Percentiles rank a stretch among this genome's conserved stretches.
Conservation (phyloP, 768 basidiomycete genomes). For the Termitomyces sp. region DNA sequence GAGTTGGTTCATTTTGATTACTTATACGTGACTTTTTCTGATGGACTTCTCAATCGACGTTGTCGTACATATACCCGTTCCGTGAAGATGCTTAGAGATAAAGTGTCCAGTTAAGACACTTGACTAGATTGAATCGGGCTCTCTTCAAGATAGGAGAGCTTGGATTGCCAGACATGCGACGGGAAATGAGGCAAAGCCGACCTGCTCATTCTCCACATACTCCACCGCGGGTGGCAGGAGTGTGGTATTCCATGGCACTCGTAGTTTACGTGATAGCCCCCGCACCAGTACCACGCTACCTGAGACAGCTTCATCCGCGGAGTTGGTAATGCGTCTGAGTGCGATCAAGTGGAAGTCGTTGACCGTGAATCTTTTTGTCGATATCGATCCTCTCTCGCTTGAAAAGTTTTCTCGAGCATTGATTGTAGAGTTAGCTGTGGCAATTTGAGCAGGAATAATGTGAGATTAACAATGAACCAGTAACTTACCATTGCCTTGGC, state of each 20-base stretch:
- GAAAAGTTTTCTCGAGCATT: slow-evolving; percentile 37
- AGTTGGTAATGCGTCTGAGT: neutral
- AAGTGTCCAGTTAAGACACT: neutral
- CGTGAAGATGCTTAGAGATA: neutral
- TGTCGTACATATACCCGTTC: neutral
- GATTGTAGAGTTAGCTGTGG: slow-evolving; percentile 38
- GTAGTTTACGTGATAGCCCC: too few species aligned
- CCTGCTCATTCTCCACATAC: too few species aligned
- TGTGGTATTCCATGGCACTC: too few species aligned
- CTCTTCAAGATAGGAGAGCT: too few species aligned
- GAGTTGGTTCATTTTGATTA: neutral
- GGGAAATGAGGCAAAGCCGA: too few species aligned
- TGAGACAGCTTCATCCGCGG: neutral
- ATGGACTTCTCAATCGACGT: neutral
- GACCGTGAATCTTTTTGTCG: slow-evolving; percentile 8
- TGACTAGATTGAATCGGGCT: too few species aligned
- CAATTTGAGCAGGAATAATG: neutral
- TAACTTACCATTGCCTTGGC: slow-evolving; percentile 37
- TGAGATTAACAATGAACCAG: neutral
- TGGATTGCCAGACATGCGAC: too few species aligned
- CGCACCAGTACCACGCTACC: too few species aligned
- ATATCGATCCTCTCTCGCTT: slow-evolving; percentile 20
- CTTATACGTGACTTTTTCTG: neutral
- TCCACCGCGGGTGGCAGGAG: too few species aligned
- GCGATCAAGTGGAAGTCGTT: neutral